Percentiles rank a stretch among this genome's conserved stretches.
Evolutionary conservation across 139 green algal species (phyloP).

Genomic region (Picochlorum sp.): DNA sequence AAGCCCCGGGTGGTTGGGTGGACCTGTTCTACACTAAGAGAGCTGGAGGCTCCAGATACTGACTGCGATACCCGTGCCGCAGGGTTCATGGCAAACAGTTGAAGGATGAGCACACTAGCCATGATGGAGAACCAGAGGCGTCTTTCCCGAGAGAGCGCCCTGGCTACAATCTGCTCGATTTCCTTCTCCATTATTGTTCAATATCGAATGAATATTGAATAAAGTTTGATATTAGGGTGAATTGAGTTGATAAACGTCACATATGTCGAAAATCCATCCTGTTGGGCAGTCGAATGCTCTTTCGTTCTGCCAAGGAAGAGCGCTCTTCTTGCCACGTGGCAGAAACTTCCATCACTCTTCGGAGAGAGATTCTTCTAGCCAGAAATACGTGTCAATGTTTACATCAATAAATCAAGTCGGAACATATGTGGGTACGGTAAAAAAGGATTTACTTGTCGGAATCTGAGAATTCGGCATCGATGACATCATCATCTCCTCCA

Average conservation of each 20-base stretch:
- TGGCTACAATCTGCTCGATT: conserved; percentile 1
- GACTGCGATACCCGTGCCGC: no score
- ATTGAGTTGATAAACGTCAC: no score
- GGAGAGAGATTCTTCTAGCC: no score
- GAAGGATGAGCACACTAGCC: background rate
- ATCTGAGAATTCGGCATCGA: conserved; percentile 96
- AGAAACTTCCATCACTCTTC: no score
- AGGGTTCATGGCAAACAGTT: background rate
- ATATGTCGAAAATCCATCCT: no score
- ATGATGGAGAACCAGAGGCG: background rate
- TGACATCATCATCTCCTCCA: conserved; percentile 71
- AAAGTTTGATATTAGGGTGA: background rate
- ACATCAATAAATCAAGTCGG: conserved; percentile 2
- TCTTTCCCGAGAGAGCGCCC: background rate
- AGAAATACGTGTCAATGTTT: background rate
- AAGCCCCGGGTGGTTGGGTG: no score
- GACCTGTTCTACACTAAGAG: no score
- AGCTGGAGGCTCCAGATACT: no score
- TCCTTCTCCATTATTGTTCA: background rate
- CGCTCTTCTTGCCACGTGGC: no score
- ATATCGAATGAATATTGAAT: background rate
- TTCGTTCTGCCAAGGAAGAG: no score
- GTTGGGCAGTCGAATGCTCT: no score
- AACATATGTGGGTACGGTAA: background rate
- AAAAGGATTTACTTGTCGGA: conserved; percentile 24